These are phyloP conservation scores for Trichoderma semiorbis DNA, from an alignment of 2,329 filamentous ascomycete genomes.

Conservation along the genomic window DNA sequence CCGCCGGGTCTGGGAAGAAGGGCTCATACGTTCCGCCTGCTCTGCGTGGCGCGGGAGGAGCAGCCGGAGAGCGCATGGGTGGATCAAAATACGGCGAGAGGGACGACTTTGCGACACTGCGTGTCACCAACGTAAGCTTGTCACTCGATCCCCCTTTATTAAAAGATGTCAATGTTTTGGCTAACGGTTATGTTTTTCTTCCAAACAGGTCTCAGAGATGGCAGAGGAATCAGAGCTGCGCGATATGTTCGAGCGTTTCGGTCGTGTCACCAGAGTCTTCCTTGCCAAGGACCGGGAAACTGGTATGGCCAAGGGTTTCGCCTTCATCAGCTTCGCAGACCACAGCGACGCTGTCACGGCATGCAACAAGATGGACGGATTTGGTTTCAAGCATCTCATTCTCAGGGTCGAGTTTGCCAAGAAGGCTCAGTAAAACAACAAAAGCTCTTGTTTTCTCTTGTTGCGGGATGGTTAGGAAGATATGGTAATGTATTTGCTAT, in stretches of 20 bases:
- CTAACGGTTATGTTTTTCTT: background rate
- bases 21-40: constrained; percentile 93
- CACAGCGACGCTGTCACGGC: constrained; percentile 85
- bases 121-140: constrained; percentile 82
- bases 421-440: constrained; percentile 49
- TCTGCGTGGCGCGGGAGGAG: constrained; percentile 66
- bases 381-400: constrained; percentile 83
- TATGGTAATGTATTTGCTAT: constrained; percentile 22
- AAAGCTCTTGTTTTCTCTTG: constrained; percentile 27
- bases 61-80: constrained; percentile 74
- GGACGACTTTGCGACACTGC: constrained; percentile 92
- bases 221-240: constrained; percentile 93
- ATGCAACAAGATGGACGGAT: constrained; percentile 97
- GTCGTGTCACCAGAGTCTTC: constrained; percentile 95
- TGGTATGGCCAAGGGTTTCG: constrained; percentile 94
- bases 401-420: constrained; percentile 85
- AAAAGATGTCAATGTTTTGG: background rate
- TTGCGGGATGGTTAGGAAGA: constrained; percentile 30
- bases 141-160: background rate
- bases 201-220: constrained; percentile 80
- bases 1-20: constrained; percentile 61
- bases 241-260: constrained; percentile 97
- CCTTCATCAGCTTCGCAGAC: constrained; percentile 96
- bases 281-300: constrained; percentile 97
- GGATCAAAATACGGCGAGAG: constrained; percentile 83